These are phyloP conservation scores for Sporothrix pallida DNA, from an alignment of 2,329 filamentous ascomycete species.

Conservation along the genomic window DNA sequence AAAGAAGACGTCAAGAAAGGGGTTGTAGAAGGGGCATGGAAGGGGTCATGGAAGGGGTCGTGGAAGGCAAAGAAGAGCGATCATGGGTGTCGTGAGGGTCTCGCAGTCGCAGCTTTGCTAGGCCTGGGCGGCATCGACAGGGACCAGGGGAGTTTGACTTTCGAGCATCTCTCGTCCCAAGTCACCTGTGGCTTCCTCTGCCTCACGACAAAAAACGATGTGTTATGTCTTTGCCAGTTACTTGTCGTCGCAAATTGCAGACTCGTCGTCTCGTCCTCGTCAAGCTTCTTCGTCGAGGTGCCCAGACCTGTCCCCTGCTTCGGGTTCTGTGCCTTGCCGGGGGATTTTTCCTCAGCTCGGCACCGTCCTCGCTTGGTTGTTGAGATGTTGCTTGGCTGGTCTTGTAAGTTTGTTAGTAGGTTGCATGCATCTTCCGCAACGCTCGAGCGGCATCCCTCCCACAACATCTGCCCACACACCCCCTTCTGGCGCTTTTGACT, in stretches of 20 bases:
- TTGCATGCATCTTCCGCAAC: conserved; percentile 16
- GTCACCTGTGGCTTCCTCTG: background rate
- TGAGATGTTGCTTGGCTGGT: conserved; percentile 1
- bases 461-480: background rate
- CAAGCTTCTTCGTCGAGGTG: background rate
- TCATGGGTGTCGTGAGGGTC: conserved; percentile 15
- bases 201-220: conserved; percentile 14
- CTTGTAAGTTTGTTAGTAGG: background rate
- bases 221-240: background rate
- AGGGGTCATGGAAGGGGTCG: conserved; percentile 17
- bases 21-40: conserved; percentile 11
- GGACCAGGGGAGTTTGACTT: conserved; percentile 23
- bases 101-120: conserved; percentile 20
- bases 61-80: conserved; percentile 18
- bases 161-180: conserved; percentile 7
- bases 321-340: conserved; percentile 7
- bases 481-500: background rate
- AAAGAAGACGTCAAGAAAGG: background rate
- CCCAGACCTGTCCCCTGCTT: conserved; percentile 11
- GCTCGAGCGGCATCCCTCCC: background rate
- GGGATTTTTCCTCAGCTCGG: conserved; percentile 9
- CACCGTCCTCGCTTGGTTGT: conserved; percentile 21
- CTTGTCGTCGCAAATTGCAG: background rate
- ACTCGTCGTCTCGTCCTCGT: background rate
- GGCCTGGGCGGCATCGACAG: conserved; percentile 26